Evolutionary conservation across 495 filamentous ascomycete species (phyloP).

Genomic region (Neurospora sublineolata): DNA sequence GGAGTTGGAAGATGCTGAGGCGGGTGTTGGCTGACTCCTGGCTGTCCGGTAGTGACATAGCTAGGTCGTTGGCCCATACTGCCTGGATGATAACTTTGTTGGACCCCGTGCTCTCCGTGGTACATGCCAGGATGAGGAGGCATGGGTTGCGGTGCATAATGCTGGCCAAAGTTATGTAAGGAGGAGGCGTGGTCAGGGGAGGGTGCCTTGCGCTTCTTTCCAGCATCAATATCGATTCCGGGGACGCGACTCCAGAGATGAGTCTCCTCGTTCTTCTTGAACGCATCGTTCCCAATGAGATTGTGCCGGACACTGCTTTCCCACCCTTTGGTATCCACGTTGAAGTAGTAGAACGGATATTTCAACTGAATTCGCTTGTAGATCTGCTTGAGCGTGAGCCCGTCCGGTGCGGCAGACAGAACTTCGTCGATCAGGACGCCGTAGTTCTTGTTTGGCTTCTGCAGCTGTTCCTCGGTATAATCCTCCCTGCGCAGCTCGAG

Average conservation of each 20-base stretch:
- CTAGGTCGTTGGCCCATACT: constrained; percentile 15
- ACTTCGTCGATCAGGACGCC: constrained; percentile 86
- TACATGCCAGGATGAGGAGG: constrained; percentile 20
- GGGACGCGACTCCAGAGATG: constrained; percentile 40
- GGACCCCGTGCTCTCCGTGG: constrained; percentile 11
- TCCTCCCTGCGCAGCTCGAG: constrained; percentile 55
- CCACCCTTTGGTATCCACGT: constrained; percentile 75
- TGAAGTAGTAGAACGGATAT: constrained; percentile 85
- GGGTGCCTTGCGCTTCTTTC: constrained; percentile 39
- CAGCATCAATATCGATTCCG: constrained; percentile 38
- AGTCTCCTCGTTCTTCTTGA: constrained; percentile 63
- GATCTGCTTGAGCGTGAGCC: constrained; percentile 83
- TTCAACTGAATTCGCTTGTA: constrained; percentile 78
- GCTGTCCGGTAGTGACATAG: constrained; percentile 12
- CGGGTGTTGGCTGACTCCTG: constrained; percentile 15
- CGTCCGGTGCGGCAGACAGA: constrained; percentile 57
- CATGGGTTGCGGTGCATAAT: constrained; percentile 12
- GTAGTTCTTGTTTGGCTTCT: constrained; percentile 78
- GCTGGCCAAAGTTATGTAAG: constrained; percentile 18
- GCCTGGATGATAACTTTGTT: constrained; percentile 16
- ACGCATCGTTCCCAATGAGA: constrained; percentile 76
- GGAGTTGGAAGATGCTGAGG: constrained; percentile 13
- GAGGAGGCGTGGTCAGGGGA: constrained; percentile 30
- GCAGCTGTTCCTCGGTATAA: constrained; percentile 72
- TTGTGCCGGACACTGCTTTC: constrained; percentile 97